These are phyloP conservation scores for Hortiboletus campestris DNA, from an alignment of 768 basidiomycete genomes.

Conservation along the genomic window DNA sequence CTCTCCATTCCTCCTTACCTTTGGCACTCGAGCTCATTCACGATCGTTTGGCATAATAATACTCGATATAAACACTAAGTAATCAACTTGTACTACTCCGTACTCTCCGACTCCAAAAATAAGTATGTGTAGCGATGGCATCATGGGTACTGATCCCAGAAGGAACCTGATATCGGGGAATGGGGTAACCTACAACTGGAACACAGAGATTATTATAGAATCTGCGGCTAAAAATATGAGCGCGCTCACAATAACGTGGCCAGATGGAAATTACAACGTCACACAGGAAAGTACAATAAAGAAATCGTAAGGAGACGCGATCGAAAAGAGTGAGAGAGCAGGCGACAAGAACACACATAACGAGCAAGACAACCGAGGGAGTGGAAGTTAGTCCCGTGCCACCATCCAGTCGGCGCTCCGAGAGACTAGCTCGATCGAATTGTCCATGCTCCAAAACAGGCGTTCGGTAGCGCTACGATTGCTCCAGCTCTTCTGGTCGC, in stretches of 20 bases:
- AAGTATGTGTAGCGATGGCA: conserved; percentile 5
- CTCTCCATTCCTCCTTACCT: background rate
- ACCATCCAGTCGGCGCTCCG: conserved; percentile 90
- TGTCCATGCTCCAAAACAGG: conserved; percentile 90
- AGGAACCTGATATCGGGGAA: conserved; percentile 12
- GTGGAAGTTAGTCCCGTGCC: conserved; percentile 52
- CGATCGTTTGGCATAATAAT: conserved; percentile 9
- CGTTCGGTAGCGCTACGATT: conserved; percentile 87
- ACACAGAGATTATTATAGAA: conserved; percentile 12
- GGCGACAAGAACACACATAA: conserved; percentile 14
- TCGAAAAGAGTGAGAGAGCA: conserved; percentile 4
- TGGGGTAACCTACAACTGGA: conserved; percentile 22
- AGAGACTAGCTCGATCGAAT: conserved; percentile 82
- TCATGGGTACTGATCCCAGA: conserved; percentile 12
- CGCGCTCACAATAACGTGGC: conserved; percentile 12
- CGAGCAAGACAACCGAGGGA: conserved; percentile 3
- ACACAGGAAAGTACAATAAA: conserved; percentile 19
- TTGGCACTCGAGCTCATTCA: background rate
- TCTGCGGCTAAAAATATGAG: conserved; percentile 2
- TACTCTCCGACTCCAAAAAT: conserved; percentile 5
- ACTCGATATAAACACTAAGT: conserved; percentile 19
- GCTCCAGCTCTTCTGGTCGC: conserved; percentile 96
- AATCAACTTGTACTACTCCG: conserved; percentile 17
- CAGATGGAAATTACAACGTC: conserved; percentile 23
- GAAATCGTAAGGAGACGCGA: conserved; percentile 2